Conservation (phyloP, 225 moss, liverwort and hornwort genomes). For the Ulota crispa region DNA sequence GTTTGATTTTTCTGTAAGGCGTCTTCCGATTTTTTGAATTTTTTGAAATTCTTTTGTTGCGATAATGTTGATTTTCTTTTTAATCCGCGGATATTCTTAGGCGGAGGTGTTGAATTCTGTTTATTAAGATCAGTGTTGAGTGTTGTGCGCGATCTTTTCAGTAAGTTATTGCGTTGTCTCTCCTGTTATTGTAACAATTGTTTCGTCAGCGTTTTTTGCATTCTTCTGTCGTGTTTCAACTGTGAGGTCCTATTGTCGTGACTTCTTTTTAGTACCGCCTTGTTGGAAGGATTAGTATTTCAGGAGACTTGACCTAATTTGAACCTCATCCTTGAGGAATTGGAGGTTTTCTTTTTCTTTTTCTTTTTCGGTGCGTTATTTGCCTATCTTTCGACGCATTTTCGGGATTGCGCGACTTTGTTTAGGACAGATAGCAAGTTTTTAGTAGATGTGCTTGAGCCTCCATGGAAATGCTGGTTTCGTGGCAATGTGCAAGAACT, state of each 20-base stretch:
- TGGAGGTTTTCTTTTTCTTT: not conserved
- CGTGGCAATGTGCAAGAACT: not conserved
- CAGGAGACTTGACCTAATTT: slow-evolving; percentile 16
- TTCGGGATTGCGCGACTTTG: not conserved
- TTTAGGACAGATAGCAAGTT: not conserved
- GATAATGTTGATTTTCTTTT: not conserved
- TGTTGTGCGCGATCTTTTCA: not conserved
- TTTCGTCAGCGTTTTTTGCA: not conserved
- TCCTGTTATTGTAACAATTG: not conserved
- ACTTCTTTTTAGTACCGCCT: not conserved
- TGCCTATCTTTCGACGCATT: not conserved
- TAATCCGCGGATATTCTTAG: not conserved
- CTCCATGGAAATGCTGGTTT: not conserved
- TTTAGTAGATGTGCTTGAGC: not conserved
- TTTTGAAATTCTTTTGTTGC: not conserved
- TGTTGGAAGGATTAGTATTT: not conserved
- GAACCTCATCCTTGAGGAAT: not conserved
- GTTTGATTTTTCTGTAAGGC: not conserved
- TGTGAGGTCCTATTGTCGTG: not conserved
- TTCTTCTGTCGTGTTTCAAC: not conserved
- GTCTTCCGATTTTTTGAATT: not conserved
- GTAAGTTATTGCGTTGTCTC: not conserved
- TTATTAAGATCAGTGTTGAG: not conserved
- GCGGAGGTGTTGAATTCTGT: not conserved
- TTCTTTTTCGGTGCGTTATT: not conserved